phyloP scores from a whole-genome alignment of 1,139 yeast species.

The Wickerhamiella infanticola region DNA sequence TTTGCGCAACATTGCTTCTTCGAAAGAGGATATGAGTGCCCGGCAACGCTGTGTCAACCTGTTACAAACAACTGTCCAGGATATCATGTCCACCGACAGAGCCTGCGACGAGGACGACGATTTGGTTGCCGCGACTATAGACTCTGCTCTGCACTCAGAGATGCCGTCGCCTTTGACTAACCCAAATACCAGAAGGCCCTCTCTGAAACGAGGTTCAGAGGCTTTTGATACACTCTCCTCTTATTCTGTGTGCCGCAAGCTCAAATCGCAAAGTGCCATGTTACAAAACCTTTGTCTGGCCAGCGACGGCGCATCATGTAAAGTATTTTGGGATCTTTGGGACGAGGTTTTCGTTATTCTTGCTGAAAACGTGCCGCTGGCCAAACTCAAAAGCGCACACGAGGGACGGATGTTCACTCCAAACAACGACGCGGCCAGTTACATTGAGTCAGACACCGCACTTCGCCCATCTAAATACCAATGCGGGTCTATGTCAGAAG shows the following conservation, averaged over 20 bases:
- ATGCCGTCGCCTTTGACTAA: not conserved
- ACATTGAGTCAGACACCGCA: not conserved
- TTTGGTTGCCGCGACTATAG: not conserved
- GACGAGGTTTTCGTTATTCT: constrained; percentile 1
- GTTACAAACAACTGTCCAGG: not conserved
- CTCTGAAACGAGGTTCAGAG: not conserved
- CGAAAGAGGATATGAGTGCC: constrained; percentile 1
- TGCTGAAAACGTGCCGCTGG: not conserved
- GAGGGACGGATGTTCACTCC: constrained; percentile 2
- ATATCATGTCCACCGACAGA: not conserved
- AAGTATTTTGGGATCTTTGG: constrained; percentile 4
- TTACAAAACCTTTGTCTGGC: not conserved
- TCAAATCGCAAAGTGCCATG: not conserved
- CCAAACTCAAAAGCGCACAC: not conserved
- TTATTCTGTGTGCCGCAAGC: not conserved
- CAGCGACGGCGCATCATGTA: not conserved
- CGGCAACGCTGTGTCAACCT: not conserved
- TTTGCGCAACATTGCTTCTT: not conserved
- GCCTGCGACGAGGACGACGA: not conserved
- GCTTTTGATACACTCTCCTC: not conserved
- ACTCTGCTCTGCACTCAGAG: not conserved
- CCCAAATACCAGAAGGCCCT: not conserved
- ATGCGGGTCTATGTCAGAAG: not conserved
- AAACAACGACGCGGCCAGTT: not conserved
- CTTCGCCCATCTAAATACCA: not conserved